Evolutionary conservation across 768 basidiomycete genomes (phyloP).

Genomic region (Glaciozyma antarctica): DNA sequence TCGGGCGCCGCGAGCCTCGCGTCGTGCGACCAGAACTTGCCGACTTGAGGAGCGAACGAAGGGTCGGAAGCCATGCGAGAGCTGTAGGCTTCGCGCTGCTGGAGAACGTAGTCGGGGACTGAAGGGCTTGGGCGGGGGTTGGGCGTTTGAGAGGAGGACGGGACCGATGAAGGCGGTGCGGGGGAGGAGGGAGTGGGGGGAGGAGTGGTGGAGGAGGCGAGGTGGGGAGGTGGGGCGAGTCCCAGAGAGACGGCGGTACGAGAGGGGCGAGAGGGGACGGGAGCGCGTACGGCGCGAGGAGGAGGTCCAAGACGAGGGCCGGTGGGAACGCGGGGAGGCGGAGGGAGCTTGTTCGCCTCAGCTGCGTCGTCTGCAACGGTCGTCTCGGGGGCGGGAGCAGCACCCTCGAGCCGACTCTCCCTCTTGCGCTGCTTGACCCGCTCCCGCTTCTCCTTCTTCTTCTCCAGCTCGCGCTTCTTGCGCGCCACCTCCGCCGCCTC

Average conservation of each 20-base stretch:
- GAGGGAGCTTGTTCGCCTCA: no score
- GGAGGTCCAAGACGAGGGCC: background rate
- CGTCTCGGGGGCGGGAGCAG: background rate
- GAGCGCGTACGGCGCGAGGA: background rate
- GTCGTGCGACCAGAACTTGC: conserved; percentile 91
- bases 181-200: background rate
- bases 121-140: background rate
- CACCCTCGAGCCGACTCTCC: background rate
- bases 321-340: background rate
- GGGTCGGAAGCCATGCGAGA: conserved; percentile 73
- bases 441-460: conserved; percentile 3
- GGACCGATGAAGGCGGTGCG: background rate
- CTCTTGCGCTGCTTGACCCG: conserved; percentile 13
- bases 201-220: background rate
- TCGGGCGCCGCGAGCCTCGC: conserved; percentile 78
- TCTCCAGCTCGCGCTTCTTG: conserved; percentile 4
- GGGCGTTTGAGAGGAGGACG: background rate
- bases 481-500: conserved; percentile 16
- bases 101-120: conserved; percentile 3
- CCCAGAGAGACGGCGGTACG: conserved; percentile 13
- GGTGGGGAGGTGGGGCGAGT: background rate
- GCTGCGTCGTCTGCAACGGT: background rate
- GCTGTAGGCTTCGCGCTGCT: conserved; percentile 74
- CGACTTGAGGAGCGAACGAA: conserved; percentile 78
- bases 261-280: conserved; percentile 9